Evolutionary conservation across 257 asterid species (phyloP), one percentile per base, ranked within the genome.

Genomic region (Lithospermum erythrorhizon): DNA sequence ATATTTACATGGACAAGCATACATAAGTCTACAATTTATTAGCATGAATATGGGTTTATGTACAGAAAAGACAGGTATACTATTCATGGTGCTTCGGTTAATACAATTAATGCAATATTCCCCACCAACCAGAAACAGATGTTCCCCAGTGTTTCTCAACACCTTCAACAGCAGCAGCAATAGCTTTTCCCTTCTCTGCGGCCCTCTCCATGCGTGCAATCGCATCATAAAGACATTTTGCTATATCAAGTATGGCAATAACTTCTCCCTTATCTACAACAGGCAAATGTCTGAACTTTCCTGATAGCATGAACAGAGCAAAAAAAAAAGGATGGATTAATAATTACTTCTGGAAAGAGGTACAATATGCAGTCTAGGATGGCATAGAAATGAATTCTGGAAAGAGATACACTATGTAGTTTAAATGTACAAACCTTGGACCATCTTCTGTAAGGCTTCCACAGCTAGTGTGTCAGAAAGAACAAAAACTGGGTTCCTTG

Each of bases 371-470:
- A 41, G 49, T 17, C 23, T 4, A 5, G 25, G 16, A 53, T 18
- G 22, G 21, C 55, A 1, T 52, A 5, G 21, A 0, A 21, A 19
- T 55, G 23, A 47, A 4, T 11, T 32, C 60, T 23, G 10, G 35
- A 55, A 2, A 53, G 47, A 29, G 23, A 65, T 19, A 59, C 51
- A 41, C 22, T 29, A 2, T 32, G 29, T 10, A 52, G 9, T 65
- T 56, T 29, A 55, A 49, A 56, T 63, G 67, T 25, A 69, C 65
- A 24, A 47, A 93, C 97, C 98, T 77, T 86, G 94, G 23, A 93
- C 99, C 99, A 93, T 93, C 87, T 93, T 93, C 65, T 93, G 99
- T 79, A 93, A 68, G 70, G 99, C 99, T 75, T 93, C 99, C n/a
- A 89, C 99, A 63, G 99, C 97, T 61, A 86, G 95, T 30, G 99